A percentile compares a stretch with the other conserved stretches of the same genome.
phyloP scores from a whole-genome alignment of 108 stramenopile species.

The Nannochloropsis oceanica region DNA sequence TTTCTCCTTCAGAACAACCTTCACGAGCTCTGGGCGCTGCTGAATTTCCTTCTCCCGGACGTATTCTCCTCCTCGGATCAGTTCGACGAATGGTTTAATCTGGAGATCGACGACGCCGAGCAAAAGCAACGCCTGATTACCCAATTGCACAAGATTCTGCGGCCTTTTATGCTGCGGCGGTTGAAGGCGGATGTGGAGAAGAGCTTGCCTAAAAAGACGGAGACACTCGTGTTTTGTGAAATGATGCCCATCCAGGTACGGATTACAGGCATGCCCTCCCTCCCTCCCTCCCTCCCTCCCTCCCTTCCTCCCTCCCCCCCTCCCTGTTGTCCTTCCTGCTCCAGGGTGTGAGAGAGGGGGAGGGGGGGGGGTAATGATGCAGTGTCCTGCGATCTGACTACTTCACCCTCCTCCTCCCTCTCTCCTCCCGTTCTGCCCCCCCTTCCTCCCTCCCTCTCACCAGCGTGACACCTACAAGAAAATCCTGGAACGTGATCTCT shows the following conservation, averaged over 20 bases:
- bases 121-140: conserved; percentile 81
- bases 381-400: no score
- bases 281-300: neutral
- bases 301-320: neutral
- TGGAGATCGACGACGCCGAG: conserved; percentile 49
- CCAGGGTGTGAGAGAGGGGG: no score
- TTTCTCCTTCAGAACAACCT: conserved; percentile 71
- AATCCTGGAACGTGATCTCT: conserved; percentile 48
- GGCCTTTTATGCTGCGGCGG: conserved; percentile 95
- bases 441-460: no score
- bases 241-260: neutral
- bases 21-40: conserved; percentile 82
- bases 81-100: conserved; percentile 73
- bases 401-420: neutral
- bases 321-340: no score
- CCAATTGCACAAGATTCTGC: conserved; percentile 89
- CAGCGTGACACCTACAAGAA: conserved; percentile 46
- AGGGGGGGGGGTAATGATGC: no score
- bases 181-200: conserved; percentile 86
- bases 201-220: conserved; percentile 85
- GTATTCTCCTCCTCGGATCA: conserved; percentile 63
- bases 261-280: neutral
- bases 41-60: conserved; percentile 93
- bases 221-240: conserved; percentile 65
- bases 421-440: no score